Evolutionary conservation across 345 rosid genomes (phyloP), one percentile per base, ranked within the genome.

Genomic region (Gossypium raimondii): DNA sequence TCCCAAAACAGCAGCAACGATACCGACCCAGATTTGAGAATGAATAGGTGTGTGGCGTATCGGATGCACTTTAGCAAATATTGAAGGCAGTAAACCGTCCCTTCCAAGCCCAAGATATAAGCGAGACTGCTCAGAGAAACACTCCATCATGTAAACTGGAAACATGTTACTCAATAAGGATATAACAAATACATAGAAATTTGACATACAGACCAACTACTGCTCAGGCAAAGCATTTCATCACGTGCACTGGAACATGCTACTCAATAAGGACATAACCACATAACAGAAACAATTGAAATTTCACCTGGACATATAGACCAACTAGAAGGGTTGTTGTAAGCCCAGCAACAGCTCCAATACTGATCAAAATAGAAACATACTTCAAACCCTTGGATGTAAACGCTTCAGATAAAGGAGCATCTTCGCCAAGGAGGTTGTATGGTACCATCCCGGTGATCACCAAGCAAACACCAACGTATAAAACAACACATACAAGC

Each of bases 271-370:
- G 57, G 64, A 70, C 29, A 22, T 57, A 3, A 57, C 24, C 29
- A 57, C 73, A 70, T 13, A 38, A 11, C 67, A 69, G 62, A 68
- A 64, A 74, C 44, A 27, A 61, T 47, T 52, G 7, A 9, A 65
- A 48, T 58, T 55, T 79, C 73, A 94, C 98, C 98, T 91, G 98
- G 86, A 95, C 99, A 84, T 93, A 95, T 70, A 95, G 97, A 60
- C 99, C 99, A 73, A 95, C 98, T 62, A 93, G 78, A 72, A 93
- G 97, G 61, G 97, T 87, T 11, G 97, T 95, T 13, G 98, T 90
- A 83, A 95, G 97, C 76, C 99, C 99, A 66, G 97, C 97, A 76
- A 93, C 97, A 73, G 99, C 99, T 76, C 93, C 98, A 27, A 91
- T 68, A 79, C 97, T 91, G 82, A 93, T 95, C 72, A 95, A 81